Evolutionary conservation across 805 yeast species (phyloP).

Genomic region (Brettanomyces bruxellensis): DNA sequence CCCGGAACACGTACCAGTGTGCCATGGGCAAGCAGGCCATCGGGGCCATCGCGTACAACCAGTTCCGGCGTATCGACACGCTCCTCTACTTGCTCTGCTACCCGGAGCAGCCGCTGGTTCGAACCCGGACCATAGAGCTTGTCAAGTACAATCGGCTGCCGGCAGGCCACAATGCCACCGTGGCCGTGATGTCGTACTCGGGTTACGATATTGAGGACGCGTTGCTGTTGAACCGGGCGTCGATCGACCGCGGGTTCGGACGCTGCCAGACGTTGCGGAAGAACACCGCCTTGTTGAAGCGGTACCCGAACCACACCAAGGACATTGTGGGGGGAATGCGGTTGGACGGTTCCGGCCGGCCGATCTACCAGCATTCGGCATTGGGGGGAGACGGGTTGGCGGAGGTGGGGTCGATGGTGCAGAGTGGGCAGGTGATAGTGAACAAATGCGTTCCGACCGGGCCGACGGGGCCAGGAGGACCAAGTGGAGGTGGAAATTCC

Average conservation of each 20-base stretch:
- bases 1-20: constrained; percentile 87
- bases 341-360: constrained; percentile 69
- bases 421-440: constrained; percentile 88
- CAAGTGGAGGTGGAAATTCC: not conserved
- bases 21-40: constrained; percentile 99
- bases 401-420: constrained; percentile 86
- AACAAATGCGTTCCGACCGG: constrained; percentile 86
- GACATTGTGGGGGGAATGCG: constrained; percentile 91
- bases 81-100: constrained; percentile 92
- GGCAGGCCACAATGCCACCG: constrained; percentile 98
- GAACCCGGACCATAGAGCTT: constrained; percentile 91
- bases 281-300: constrained; percentile 79
- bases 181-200: constrained; percentile 97
- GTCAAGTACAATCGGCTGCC: constrained; percentile 94
- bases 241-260: constrained; percentile 94
- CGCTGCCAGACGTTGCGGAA: constrained; percentile 93
- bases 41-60: constrained; percentile 97
- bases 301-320: constrained; percentile 89
- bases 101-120: constrained; percentile 99
- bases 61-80: constrained; percentile 91
- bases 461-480: constrained; percentile 32
- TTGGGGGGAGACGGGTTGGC: constrained; percentile 95
- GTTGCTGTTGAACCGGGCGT: constrained; percentile 83
- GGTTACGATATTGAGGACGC: constrained; percentile 99
- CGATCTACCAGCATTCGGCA: constrained; percentile 78